Evolutionary conservation across 1,284 basidiomycete species (phyloP).

Genomic region (Sutorius eximius): DNA sequence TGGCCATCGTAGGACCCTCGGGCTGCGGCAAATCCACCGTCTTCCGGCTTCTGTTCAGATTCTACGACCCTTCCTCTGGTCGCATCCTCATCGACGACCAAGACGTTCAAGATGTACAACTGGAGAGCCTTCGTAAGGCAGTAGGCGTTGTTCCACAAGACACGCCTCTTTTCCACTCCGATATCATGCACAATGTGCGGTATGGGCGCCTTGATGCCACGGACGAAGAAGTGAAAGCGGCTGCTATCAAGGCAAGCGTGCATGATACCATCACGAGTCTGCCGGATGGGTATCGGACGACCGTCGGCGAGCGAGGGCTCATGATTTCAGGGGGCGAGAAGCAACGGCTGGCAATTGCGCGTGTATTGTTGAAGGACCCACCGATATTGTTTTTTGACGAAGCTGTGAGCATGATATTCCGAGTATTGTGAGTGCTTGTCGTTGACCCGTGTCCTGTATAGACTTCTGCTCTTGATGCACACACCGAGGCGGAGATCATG

Average conservation of each 20-base stretch:
- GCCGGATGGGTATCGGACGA: conserved; percentile 86
- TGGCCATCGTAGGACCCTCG: conserved; percentile 94
- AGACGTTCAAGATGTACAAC: conserved; percentile 73
- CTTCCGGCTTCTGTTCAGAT: conserved; percentile 91
- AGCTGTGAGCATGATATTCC: conserved; percentile 60
- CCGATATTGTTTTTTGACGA: conserved; percentile 98
- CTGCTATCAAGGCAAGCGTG: conserved; percentile 84
- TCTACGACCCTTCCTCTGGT: conserved; percentile 86
- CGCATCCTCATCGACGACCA: conserved; percentile 86
- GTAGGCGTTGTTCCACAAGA: conserved; percentile 98
- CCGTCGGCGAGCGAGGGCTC: conserved; percentile 92
- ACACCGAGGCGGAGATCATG: conserved; percentile 95
- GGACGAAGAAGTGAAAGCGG: conserved; percentile 87
- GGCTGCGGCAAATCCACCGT: conserved; percentile 99
- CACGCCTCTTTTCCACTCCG: conserved; percentile 94
- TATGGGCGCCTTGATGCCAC: conserved; percentile 90
- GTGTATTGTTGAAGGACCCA: conserved; percentile 91
- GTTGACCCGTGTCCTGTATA: conserved; percentile 32
- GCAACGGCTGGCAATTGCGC: conserved; percentile 91
- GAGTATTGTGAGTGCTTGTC: neutral
- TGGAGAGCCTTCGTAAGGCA: conserved; percentile 70
- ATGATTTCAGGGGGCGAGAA: conserved; percentile 99
- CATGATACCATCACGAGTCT: conserved; percentile 79
- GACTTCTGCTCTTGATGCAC: conserved; percentile 93
- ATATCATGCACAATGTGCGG: conserved; percentile 92